Percentiles rank a stretch among this genome's conserved stretches.
These are phyloP conservation scores for Stephanodiscus triporus DNA, from an alignment of 108 stramenopile species.

Conservation along the genomic window DNA sequence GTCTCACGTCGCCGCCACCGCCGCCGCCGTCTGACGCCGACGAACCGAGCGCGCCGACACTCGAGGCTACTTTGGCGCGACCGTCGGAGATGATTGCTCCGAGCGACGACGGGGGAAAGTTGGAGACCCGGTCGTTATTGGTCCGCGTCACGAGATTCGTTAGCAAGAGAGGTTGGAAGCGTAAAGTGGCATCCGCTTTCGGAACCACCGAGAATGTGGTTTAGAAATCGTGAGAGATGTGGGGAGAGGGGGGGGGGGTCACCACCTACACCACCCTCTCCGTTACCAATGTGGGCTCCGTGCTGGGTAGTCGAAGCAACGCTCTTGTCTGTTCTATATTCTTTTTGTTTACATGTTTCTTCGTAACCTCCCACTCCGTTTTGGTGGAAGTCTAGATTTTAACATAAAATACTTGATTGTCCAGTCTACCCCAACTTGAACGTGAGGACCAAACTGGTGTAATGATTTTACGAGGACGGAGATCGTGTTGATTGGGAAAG, in stretches of 20 bases:
- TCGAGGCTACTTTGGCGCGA: not conserved
- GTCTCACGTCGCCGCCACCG: not conserved
- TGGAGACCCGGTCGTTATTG: not conserved
- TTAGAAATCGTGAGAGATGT: not conserved
- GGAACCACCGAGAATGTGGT: not conserved
- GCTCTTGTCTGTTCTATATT: not conserved
- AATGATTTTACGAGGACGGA: too few relatives aligned
- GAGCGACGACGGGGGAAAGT: not conserved
- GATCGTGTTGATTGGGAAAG: too few relatives aligned
- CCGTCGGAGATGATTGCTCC: not conserved
- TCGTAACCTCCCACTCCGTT: not conserved
- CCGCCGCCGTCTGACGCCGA: not conserved
- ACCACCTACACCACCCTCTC: not conserved
- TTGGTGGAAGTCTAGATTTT: not conserved
- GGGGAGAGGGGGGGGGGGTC: not conserved
- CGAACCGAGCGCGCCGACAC: not conserved
- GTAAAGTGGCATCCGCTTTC: not conserved
- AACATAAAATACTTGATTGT: not conserved
- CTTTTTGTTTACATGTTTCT: slow-evolving; percentile 3
- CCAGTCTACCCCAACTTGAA: not conserved
- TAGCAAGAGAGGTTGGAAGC: slow-evolving; percentile 28
- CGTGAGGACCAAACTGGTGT: not conserved
- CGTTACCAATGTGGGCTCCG: not conserved
- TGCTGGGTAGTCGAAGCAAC: not conserved
- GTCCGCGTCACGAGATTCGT: slow-evolving; percentile 1